Percentiles rank a stretch among this genome's conserved stretches.
Conservation (phyloP, 176 grass and related monocot species). For the Hyparrhenia diplandra region DNA sequence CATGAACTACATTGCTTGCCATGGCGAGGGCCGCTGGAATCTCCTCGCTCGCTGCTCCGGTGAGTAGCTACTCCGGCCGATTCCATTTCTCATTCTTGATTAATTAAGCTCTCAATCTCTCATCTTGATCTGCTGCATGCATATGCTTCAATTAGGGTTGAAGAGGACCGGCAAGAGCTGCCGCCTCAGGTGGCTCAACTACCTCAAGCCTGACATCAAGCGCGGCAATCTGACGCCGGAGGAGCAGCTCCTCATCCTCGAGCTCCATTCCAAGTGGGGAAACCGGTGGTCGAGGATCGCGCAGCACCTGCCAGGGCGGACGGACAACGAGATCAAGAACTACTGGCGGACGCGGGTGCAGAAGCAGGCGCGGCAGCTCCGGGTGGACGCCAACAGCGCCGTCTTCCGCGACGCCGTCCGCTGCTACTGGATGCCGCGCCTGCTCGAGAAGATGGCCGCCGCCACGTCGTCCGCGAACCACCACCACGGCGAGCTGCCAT, state of each 20-base stretch:
- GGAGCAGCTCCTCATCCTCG: conserved; percentile 87
- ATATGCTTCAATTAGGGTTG: conserved; percentile 41
- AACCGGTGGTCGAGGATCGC: conserved; percentile 92
- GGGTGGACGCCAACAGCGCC: conserved; percentile 83
- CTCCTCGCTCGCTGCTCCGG: conserved; percentile 82
- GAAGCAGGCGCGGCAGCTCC: conserved; percentile 93
- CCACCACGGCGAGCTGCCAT: neutral
- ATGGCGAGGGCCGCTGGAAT: conserved; percentile 93
- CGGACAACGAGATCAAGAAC: conserved; percentile 98
- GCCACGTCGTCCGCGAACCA: neutral
- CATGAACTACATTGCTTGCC: conserved; percentile 89
- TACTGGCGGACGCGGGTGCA: conserved; percentile 89
- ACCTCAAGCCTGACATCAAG: conserved; percentile 89
- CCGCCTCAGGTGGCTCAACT: conserved; percentile 82
- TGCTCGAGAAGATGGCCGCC: conserved; percentile 73
- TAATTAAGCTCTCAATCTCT: neutral
- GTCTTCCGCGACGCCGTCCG: conserved; percentile 83
- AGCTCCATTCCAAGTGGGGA: conserved; percentile 96
- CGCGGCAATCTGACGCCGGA: conserved; percentile 77
- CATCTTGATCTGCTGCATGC: neutral
- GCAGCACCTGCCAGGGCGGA: conserved; percentile 74
- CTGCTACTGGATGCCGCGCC: conserved; percentile 89
- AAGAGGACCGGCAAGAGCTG: conserved; percentile 95
- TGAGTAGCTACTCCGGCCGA: neutral
- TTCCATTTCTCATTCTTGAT: neutral